phyloP scores from a whole-genome alignment of 768 basidiomycete species.

The Pleurotus salmoneostramineus region DNA sequence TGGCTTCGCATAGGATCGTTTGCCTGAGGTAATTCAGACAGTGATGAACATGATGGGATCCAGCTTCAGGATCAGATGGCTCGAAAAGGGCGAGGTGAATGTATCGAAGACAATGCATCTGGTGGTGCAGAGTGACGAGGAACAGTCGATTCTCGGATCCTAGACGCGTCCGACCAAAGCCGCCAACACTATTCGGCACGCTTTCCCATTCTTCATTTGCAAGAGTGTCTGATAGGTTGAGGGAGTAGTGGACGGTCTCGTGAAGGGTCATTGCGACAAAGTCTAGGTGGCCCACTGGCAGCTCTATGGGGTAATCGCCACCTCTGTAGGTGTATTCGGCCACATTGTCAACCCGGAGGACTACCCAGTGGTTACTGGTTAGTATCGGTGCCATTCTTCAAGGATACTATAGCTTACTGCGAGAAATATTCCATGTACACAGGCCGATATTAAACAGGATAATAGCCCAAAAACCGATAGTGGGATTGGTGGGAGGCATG shows the following conservation, averaged over 20 bases:
- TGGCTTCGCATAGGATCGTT: slow-evolving; percentile 28
- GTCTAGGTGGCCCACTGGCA: background rate
- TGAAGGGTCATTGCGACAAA: slow-evolving; percentile 13
- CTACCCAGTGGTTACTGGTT: too few species aligned
- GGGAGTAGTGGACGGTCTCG: slow-evolving; percentile 15
- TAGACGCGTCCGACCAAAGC: slow-evolving; percentile 17
- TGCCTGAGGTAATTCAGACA: slow-evolving; percentile 34
- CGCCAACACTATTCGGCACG: slow-evolving; percentile 11
- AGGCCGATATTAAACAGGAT: too few species aligned
- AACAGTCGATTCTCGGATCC: slow-evolving; percentile 17
- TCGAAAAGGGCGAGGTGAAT: slow-evolving; percentile 14
- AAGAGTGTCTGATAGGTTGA: slow-evolving; percentile 12
- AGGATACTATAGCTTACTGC: too few species aligned
- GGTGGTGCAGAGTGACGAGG: slow-evolving; percentile 20
- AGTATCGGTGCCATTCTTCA: too few species aligned
- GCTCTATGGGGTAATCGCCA: background rate
- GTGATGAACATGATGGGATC: slow-evolving; percentile 23
- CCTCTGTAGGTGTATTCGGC: background rate
- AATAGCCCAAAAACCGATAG: too few species aligned
- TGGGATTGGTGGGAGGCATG: too few species aligned
- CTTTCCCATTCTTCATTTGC: slow-evolving; percentile 10
- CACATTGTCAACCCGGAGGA: too few species aligned
- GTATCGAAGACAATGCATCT: slow-evolving; percentile 21
- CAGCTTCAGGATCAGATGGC: slow-evolving; percentile 7
- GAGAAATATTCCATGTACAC: too few species aligned